These are phyloP conservation scores for Hirschfeldia incana DNA, from an alignment of 345 rosid species.

Conservation along the genomic window DNA sequence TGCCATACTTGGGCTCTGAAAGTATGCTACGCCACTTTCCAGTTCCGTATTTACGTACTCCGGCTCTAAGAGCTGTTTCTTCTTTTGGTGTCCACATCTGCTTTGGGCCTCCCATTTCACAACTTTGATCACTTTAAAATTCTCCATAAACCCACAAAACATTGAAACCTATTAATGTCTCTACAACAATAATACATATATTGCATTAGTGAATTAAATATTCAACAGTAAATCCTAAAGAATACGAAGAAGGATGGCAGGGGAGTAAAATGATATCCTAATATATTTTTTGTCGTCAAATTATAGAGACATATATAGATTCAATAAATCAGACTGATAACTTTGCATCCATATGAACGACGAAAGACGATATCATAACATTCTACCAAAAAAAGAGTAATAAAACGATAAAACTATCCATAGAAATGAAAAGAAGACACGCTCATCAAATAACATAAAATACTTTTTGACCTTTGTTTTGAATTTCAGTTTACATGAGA, in stretches of 20 bases:
- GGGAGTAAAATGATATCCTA: too few species aligned
- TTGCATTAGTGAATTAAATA: not conserved
- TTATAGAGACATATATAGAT: too few species aligned
- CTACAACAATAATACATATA: not conserved
- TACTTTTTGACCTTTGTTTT: not conserved
- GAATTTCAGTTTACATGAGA: not conserved
- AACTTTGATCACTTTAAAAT: not conserved
- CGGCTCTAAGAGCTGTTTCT: constrained; percentile 94
- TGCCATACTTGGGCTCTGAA: constrained; percentile 67
- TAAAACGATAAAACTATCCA: not conserved
- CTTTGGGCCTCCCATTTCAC: constrained; percentile 93
- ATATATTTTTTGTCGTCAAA: too few species aligned
- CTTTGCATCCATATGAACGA: too few species aligned
- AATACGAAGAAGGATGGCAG: not conserved
- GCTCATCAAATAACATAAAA: not conserved
- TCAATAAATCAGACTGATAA: too few species aligned
- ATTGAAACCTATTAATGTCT: constrained; percentile 24
- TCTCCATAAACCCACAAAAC: constrained; percentile 10
- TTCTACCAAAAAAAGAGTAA: too few species aligned
- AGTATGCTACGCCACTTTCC: constrained; percentile 98
- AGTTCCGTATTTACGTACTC: constrained; percentile 79
- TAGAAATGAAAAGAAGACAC: not conserved
- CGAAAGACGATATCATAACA: too few species aligned
- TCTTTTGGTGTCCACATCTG: constrained; percentile 97
- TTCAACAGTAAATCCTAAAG: constrained; percentile 18